Percentiles rank a stretch among this genome's conserved stretches.
Evolutionary conservation across 1,284 basidiomycete genomes (phyloP).

Genomic region (Heterobasidion irregulare): DNA sequence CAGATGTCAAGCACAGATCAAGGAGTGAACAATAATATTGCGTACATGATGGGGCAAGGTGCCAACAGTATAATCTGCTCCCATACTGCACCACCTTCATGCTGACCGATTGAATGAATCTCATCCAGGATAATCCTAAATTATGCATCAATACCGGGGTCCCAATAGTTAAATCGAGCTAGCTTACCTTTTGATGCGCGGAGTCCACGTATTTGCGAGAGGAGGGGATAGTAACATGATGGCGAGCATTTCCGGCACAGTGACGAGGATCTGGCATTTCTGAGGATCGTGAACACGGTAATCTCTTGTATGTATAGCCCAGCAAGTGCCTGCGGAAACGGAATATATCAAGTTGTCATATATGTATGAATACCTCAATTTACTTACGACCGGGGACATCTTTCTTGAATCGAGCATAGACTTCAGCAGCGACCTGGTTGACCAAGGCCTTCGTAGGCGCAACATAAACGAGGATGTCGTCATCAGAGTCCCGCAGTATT

Average conservation of each 20-base stretch:
- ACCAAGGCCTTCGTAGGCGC: constrained; percentile 71
- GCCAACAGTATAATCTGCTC: constrained; percentile 59
- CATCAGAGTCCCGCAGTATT: constrained; percentile 47
- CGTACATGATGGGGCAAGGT: constrained; percentile 62
- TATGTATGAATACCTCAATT: background rate
- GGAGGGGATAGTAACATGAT: constrained; percentile 63
- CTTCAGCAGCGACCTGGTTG: constrained; percentile 58
- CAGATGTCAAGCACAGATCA: background rate
- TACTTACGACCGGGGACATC: constrained; percentile 38
- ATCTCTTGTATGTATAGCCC: constrained; percentile 66
- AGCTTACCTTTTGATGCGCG: constrained; percentile 48
- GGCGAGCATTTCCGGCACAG: constrained; percentile 60
- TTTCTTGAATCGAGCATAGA: constrained; percentile 63
- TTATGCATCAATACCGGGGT: background rate
- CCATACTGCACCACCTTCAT: constrained; percentile 62
- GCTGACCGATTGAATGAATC: constrained; percentile 64
- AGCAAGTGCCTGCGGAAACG: constrained; percentile 36
- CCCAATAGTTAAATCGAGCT: background rate
- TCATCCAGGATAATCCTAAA: constrained; percentile 64
- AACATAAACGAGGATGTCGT: constrained; percentile 64
- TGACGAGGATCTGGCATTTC: constrained; percentile 64
- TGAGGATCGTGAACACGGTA: constrained; percentile 54
- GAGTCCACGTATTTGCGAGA: constrained; percentile 51
- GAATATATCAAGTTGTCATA: background rate
- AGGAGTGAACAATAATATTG: background rate